phyloP scores from a whole-genome alignment of 208 protist species.

The Crithidia mellificae region DNA sequence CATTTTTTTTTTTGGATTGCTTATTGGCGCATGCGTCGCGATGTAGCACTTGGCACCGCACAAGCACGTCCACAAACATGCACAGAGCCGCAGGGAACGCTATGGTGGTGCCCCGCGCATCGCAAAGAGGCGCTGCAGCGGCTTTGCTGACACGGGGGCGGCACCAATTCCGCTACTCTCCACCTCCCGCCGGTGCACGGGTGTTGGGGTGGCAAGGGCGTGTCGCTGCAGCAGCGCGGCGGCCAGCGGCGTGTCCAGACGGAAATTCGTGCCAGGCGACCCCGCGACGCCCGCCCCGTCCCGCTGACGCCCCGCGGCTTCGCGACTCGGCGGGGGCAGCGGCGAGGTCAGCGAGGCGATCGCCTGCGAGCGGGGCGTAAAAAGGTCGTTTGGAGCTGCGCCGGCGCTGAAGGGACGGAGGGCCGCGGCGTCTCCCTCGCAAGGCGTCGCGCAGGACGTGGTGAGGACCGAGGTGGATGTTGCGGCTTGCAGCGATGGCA shows the following conservation, averaged over 20 bases:
- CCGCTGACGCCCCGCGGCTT: neutral
- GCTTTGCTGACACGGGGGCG: constrained; percentile 19
- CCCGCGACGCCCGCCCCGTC: neutral
- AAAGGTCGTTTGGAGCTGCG: neutral
- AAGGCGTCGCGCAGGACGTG: no score
- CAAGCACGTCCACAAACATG: neutral
- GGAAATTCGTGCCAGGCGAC: constrained; percentile 22
- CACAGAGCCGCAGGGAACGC: neutral
- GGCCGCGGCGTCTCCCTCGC: no score
- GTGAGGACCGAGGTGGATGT: no score
- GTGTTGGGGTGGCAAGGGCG: neutral
- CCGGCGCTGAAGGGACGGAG: neutral
- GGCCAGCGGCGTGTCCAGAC: constrained; percentile 55
- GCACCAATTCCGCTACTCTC: neutral
- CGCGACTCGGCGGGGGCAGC: constrained; percentile 1
- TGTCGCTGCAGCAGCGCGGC: constrained; percentile 6
- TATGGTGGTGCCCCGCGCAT: constrained; percentile 3
- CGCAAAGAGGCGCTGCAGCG: constrained; percentile 42
- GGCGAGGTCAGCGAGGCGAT: constrained; percentile 16
- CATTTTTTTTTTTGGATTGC: no score
- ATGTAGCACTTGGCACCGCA: no score
- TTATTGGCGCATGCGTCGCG: no score
- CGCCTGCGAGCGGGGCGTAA: constrained; percentile 22
- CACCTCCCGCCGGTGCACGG: neutral
- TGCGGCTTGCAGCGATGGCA: no score